Percentiles rank a stretch among this genome's conserved stretches.
Conservation (phyloP, 1,284 basidiomycete species). For the Ustilago sp. region DNA sequence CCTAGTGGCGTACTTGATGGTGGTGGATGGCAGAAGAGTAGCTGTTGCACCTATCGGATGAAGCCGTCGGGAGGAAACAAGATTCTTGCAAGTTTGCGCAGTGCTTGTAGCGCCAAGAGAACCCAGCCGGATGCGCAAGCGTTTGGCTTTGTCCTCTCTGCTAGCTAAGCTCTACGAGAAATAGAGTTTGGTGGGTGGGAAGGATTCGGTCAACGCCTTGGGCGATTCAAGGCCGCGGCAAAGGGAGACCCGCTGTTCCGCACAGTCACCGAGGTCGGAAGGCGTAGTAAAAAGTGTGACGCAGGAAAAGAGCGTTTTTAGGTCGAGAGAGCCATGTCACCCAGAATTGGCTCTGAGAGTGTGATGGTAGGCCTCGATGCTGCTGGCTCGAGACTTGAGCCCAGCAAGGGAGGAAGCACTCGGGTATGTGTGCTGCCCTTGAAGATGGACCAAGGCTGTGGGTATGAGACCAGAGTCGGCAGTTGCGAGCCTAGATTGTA, state of each 20-base stretch:
- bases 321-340: slow-evolving; percentile 17
- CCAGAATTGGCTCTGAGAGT: background rate
- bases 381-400: background rate
- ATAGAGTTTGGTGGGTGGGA: slow-evolving; percentile 11
- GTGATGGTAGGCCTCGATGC: background rate
- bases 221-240: background rate
- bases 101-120: slow-evolving; percentile 1
- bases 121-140: slow-evolving; percentile 18
- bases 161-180: slow-evolving; percentile 17
- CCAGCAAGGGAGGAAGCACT: background rate
- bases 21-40: slow-evolving; percentile 2
- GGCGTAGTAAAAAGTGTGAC: slow-evolving; percentile 7
- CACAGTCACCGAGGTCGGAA: slow-evolving; percentile 13
- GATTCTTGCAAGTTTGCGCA: slow-evolving; percentile 1
- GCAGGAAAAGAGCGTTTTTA: slow-evolving; percentile 6
- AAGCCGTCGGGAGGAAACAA: background rate
- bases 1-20: background rate
- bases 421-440: slow-evolving; percentile 8
- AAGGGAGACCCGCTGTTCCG: slow-evolving; percentile 16
- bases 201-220: slow-evolving; percentile 13
- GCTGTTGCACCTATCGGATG: background rate
- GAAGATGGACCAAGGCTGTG: slow-evolving; percentile 3
- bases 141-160: background rate
- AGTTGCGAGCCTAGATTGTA: background rate
- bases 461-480: background rate